Evolutionary conservation across 108 stramenopile species (phyloP).

Genomic region (Fragilaria crotonensis): DNA sequence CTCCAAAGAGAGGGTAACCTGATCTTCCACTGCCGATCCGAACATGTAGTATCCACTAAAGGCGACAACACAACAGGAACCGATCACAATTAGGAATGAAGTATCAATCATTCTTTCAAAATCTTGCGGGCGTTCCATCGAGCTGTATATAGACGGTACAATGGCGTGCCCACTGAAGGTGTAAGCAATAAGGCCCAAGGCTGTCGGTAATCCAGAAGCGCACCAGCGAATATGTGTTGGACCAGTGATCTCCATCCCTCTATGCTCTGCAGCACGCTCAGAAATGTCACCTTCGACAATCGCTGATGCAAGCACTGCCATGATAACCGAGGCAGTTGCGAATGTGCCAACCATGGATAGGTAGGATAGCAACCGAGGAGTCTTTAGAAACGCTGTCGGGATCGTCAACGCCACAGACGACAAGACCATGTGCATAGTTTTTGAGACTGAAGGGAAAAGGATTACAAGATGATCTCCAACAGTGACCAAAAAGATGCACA

Average conservation of each 20-base stretch:
- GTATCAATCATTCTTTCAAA: slow-evolving; percentile 62
- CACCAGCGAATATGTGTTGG: slow-evolving; percentile 28
- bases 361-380: slow-evolving; percentile 62
- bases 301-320: slow-evolving; percentile 44
- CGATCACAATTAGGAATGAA: slow-evolving; percentile 50
- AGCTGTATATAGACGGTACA: slow-evolving; percentile 70
- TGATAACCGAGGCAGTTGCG: slow-evolving; percentile 58
- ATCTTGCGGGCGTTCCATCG: slow-evolving; percentile 64
- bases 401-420: slow-evolving; percentile 41
- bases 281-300: slow-evolving; percentile 40
- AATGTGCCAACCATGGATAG: slow-evolving; percentile 66
- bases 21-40: slow-evolving; percentile 65
- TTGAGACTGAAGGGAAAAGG: slow-evolving; percentile 48
- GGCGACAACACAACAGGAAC: slow-evolving; percentile 48
- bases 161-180: slow-evolving; percentile 78
- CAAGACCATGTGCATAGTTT: slow-evolving; percentile 44
- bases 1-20: slow-evolving; percentile 70
- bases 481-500: slow-evolving; percentile 73
- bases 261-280: slow-evolving; percentile 14
- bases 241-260: slow-evolving; percentile 12
- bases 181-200: slow-evolving; percentile 69
- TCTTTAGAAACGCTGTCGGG: slow-evolving; percentile 49
- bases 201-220: slow-evolving; percentile 37
- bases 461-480: slow-evolving; percentile 62
- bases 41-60: slow-evolving; percentile 75